Percentiles rank a stretch among this genome's conserved stretches.
These are phyloP conservation scores for Syzygium aqueum DNA, from an alignment of 345 rosid genomes.

Conservation along the genomic window DNA sequence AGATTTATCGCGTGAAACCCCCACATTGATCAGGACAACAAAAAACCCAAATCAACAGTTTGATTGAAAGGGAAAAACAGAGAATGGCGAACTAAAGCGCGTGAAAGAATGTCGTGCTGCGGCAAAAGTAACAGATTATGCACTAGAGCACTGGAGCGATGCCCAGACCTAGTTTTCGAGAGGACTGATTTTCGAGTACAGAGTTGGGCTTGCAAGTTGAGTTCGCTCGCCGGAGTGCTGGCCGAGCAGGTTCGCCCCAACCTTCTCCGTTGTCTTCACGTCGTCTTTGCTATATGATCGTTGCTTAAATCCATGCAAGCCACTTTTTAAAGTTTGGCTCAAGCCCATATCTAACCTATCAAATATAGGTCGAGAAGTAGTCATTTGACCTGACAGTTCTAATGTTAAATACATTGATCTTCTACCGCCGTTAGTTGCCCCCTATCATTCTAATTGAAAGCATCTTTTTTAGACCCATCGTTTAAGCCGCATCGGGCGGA, in stretches of 20 bases:
- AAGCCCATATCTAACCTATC: neutral
- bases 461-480: neutral
- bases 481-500: neutral
- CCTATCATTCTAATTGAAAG: neutral
- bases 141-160: slow-evolving; percentile 59
- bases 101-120: slow-evolving; percentile 53
- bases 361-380: neutral
- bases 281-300: too few species aligned
- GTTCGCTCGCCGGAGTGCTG: neutral
- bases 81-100: slow-evolving; percentile 42
- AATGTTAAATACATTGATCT: too few species aligned
- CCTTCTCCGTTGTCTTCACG: neutral
- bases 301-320: neutral
- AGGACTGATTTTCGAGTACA: slow-evolving; percentile 62
- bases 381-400: neutral
- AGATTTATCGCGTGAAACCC: neutral
- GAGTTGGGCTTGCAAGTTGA: slow-evolving; percentile 30
- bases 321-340: neutral
- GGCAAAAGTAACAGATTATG: slow-evolving; percentile 53
- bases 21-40: neutral
- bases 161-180: slow-evolving; percentile 40
- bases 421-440: neutral
- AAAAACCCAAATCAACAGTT: neutral
- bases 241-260: neutral
- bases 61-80: slow-evolving; percentile 1